phyloP scores from a whole-genome alignment of 179 eudicot species.

The Beta lomatogona region DNA sequence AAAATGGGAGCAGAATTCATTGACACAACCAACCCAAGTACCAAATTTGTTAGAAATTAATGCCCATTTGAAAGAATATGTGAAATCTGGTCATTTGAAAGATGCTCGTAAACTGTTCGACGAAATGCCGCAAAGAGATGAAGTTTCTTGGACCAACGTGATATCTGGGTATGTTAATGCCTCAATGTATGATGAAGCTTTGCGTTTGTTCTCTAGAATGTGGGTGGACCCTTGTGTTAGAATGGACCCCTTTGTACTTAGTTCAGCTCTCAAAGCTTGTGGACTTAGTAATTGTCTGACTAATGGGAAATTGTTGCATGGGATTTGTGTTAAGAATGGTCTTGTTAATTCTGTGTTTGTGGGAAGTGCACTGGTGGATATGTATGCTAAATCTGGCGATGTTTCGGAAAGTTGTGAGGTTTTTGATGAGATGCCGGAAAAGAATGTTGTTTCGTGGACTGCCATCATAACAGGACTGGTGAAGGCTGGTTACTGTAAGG shows the following conservation, averaged over 20 bases:
- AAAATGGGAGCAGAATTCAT: neutral
- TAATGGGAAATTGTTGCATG: constrained; percentile 63
- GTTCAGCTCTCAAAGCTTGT: constrained; percentile 80
- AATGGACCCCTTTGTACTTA: constrained; percentile 68
- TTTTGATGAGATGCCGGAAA: constrained; percentile 80
- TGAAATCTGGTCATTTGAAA: constrained; percentile 46
- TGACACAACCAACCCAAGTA: constrained; percentile 15
- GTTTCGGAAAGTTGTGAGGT: constrained; percentile 62
- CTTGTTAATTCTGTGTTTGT: constrained; percentile 73
- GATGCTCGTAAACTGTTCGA: constrained; percentile 82
- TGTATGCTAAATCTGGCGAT: constrained; percentile 70
- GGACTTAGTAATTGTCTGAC: constrained; percentile 39
- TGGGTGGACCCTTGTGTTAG: constrained; percentile 47
- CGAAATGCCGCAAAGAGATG: constrained; percentile 65
- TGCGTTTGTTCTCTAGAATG: constrained; percentile 61
- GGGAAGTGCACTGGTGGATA: constrained; percentile 86
- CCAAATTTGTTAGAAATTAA: constrained; percentile 43
- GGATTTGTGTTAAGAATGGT: constrained; percentile 59
- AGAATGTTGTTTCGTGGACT: constrained; percentile 94
- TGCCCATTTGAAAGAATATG: constrained; percentile 45
- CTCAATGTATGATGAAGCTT: constrained; percentile 52
- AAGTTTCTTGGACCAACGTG: constrained; percentile 71
- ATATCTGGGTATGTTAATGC: constrained; percentile 71
- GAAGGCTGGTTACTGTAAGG: constrained; percentile 55
- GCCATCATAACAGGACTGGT: constrained; percentile 85